Conservation (phyloP, 1,139 yeast genomes). For the Blastobotrys proliferans region DNA sequence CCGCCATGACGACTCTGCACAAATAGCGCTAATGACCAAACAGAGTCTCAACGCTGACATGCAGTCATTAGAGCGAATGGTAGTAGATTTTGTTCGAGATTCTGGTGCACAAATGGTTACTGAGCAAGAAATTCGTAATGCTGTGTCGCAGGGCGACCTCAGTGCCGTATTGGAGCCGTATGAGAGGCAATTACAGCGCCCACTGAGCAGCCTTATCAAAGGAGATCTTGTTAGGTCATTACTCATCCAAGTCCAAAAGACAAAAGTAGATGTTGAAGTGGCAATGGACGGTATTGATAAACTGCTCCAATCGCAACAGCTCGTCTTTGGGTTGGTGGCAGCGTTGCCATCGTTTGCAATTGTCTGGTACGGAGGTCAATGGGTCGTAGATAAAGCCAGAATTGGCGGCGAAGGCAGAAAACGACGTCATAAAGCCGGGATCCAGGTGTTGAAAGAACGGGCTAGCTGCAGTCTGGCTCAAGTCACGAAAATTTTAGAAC, state of each 20-base stretch:
- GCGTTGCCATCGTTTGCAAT: conserved; percentile 57
- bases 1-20: conserved; percentile 70
- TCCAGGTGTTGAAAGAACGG: conserved; percentile 15
- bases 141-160: conserved; percentile 61
- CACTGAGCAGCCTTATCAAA: conserved; percentile 54
- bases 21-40: conserved; percentile 72
- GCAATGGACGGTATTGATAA: conserved; percentile 91
- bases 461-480: conserved; percentile 19
- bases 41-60: conserved; percentile 76
- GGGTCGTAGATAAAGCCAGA: too few relatives aligned
- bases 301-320: conserved; percentile 81
- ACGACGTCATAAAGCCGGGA: conserved; percentile 20
- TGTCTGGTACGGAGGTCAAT: conserved; percentile 23
- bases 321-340: conserved; percentile 87
- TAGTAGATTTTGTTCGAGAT: conserved; percentile 63
- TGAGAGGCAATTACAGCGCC: conserved; percentile 69
- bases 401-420: conserved; percentile 17
- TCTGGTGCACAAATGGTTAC: conserved; percentile 22
- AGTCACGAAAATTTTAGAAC: conserved; percentile 17
- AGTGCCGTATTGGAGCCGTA: conserved; percentile 75
- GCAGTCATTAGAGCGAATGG: conserved; percentile 82
- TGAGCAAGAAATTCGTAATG: conserved; percentile 27
- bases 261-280: conserved; percentile 90
- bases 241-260: conserved; percentile 85
- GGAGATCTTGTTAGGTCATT: conserved; percentile 76